These are phyloP conservation scores for Alliaria petiolata DNA, from an alignment of 345 rosid species.

Conservation along the genomic window DNA sequence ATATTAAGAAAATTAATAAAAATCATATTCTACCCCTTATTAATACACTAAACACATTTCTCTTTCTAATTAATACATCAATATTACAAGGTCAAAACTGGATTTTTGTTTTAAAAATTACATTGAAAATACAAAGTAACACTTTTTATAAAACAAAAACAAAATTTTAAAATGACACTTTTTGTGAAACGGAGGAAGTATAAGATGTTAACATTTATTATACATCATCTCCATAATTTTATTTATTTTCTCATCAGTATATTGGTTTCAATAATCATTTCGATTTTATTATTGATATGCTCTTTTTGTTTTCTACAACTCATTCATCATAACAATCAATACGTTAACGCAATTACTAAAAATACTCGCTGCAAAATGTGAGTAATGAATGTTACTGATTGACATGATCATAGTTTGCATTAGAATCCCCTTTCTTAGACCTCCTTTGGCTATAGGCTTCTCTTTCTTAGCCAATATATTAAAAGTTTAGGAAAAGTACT, in stretches of 20 bases:
- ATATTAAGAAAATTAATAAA: no score
- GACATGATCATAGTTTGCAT: conserved; percentile 4
- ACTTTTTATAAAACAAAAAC: no score
- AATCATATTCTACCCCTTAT: no score
- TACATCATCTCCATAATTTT: background rate
- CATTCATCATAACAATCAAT: background rate
- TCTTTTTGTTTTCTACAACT: background rate
- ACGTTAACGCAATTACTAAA: background rate
- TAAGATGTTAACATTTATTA: background rate
- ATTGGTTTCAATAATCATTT: background rate
- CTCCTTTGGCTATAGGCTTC: background rate
- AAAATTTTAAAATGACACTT: no score
- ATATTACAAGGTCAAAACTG: no score
- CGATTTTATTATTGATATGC: background rate
- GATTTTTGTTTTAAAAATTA: no score
- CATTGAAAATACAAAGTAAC: no score
- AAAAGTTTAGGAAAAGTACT: background rate
- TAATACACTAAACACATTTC: no score
- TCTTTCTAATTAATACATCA: no score
- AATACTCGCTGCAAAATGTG: background rate
- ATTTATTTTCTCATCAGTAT: background rate
- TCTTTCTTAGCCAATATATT: background rate
- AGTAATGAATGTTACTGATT: background rate
- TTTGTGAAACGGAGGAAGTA: no score
- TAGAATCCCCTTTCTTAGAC: background rate